Percentiles rank a stretch among this genome's conserved stretches.
Evolutionary conservation across 169 alveolate species (phyloP).

Genomic region (Plasmodium adleri): DNA sequence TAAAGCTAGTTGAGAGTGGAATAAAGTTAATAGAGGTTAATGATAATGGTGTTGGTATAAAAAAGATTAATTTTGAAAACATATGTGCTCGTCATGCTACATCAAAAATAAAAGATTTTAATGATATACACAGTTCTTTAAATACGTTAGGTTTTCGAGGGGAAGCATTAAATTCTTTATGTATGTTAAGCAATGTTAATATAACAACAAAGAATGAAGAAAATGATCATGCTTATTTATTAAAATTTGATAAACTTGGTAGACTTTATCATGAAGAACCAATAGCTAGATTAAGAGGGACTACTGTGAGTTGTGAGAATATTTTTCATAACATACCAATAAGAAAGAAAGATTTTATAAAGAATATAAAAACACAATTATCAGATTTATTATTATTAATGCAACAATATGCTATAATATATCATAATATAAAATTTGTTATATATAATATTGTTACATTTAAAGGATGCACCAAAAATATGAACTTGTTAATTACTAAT

Average conservation of each 20-base stretch:
- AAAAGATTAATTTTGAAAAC: constrained; percentile 86
- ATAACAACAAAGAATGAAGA: constrained; percentile 82
- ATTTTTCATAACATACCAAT: constrained; percentile 77
- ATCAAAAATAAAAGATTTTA: constrained; percentile 93
- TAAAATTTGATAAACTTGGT: constrained; percentile 81
- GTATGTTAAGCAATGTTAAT: constrained; percentile 80
- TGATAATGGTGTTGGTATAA: constrained; percentile 95
- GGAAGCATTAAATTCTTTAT: constrained; percentile 87
- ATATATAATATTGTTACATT: constrained; percentile 31
- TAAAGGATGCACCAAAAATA: constrained; percentile 48
- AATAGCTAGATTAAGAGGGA: constrained; percentile 78
- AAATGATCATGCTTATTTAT: constrained; percentile 80
- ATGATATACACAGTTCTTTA: constrained; percentile 90
- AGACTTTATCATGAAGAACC: constrained; percentile 74
- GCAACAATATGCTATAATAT: constrained; percentile 78
- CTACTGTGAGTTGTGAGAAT: constrained; percentile 74
- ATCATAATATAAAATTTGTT: constrained; percentile 47
- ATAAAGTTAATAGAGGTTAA: constrained; percentile 90
- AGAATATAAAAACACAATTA: constrained; percentile 76
- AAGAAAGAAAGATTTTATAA: constrained; percentile 72
- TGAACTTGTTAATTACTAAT: constrained; percentile 41
- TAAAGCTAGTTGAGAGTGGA: constrained; percentile 91
- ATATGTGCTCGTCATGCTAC: constrained; percentile 92
- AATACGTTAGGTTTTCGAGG: constrained; percentile 96
- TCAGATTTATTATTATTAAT: constrained; percentile 66